Percentiles rank a stretch among this genome's conserved stretches.
These are phyloP conservation scores for Geotrichum histeridarum DNA, from an alignment of 1,139 yeast species.

Conservation along the genomic window DNA sequence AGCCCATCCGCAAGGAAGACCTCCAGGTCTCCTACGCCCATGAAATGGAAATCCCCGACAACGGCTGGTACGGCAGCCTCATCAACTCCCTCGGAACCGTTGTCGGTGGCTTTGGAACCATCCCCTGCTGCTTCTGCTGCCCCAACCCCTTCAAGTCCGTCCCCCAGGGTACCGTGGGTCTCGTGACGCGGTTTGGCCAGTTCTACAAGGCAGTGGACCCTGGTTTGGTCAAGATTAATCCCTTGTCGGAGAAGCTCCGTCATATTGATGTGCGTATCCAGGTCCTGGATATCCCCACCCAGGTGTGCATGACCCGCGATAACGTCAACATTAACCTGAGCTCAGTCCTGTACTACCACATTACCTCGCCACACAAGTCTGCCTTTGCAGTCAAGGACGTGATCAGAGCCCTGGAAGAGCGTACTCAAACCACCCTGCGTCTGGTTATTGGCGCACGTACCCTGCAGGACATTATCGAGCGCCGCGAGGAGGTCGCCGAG, in stretches of 20 bases:
- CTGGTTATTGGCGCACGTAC: slow-evolving; percentile 66
- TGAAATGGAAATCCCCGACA: slow-evolving; percentile 36
- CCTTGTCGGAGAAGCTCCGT: slow-evolving; percentile 55
- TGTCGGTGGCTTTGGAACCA: slow-evolving; percentile 52
- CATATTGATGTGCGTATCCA: slow-evolving; percentile 54
- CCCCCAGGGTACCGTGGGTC: slow-evolving; percentile 65
- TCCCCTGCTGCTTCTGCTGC: slow-evolving; percentile 56
- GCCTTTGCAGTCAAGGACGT: slow-evolving; percentile 55
- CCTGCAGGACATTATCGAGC: slow-evolving; percentile 69
- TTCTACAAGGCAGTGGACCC: slow-evolving; percentile 65
- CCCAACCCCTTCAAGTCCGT: slow-evolving; percentile 60
- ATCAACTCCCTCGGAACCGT: slow-evolving; percentile 45
- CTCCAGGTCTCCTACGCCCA: slow-evolving; percentile 39
- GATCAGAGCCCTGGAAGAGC: slow-evolving; percentile 56
- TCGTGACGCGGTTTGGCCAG: slow-evolving; percentile 65
- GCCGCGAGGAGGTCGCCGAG: slow-evolving; percentile 67
- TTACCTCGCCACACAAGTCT: slow-evolving; percentile 66
- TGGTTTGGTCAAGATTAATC: slow-evolving; percentile 61
- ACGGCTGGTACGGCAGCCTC: slow-evolving; percentile 41
- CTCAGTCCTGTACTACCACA: slow-evolving; percentile 64
- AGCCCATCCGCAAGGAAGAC: slow-evolving; percentile 35
- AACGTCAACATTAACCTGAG: slow-evolving; percentile 59
- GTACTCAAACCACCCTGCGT: slow-evolving; percentile 71
- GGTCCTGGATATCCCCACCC: slow-evolving; percentile 63
- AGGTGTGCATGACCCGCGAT: slow-evolving; percentile 65